Base-by-base conservation (phyloP, 371 early-diverging fungal species). In the Circinella minor region DNA sequence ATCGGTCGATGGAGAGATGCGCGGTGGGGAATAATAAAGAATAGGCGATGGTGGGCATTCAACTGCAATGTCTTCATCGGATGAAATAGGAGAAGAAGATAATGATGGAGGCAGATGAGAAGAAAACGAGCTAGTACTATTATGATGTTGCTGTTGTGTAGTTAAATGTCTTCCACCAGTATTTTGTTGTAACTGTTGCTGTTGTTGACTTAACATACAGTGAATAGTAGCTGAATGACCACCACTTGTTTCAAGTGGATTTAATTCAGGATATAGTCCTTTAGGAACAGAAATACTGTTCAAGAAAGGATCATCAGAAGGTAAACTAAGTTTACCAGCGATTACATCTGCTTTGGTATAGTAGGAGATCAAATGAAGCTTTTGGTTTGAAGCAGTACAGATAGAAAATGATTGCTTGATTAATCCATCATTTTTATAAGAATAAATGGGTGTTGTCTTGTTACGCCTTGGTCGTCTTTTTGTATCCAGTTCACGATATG, bases 321-420 rank as follows among this genome's bases (percentile, higher is more conserved):
- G 91, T 27, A 79, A 72, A 27, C 67, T 63, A 46, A 90, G 76
- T n/a, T 77, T 78, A 1, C 83, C 87, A 11, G 81, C 66, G 36
- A 77, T 65, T n/a, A 92, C 81, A 70, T 95, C 93, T 15, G 87
- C 88, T 61, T 90, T 89, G 51, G 88, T 86, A 70, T 93, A 96
- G 74, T 96, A 96, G 54, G 92, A 93, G 66, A 96, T 94, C 27
- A 96, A 80, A 67, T 95, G 95, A 43, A 94, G 83, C 77, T 91
- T 93, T 75, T 91, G 89, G 70, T 91, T 90, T 66, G 90, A 84
- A 38, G 85, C 77, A 0, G 94, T 94, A 59, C 91, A 92, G 55
- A 95, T 91, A 47, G 93, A 92, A 66, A 96, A 89, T 14, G 94
- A 90, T 76, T 94, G 94, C 75, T 96, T 96, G 67, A 94, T 87